A percentile compares a stretch with the other conserved stretches of the same genome.
Conservation (phyloP, 805 yeast species). For the Nakazawaea pomicola region DNA sequence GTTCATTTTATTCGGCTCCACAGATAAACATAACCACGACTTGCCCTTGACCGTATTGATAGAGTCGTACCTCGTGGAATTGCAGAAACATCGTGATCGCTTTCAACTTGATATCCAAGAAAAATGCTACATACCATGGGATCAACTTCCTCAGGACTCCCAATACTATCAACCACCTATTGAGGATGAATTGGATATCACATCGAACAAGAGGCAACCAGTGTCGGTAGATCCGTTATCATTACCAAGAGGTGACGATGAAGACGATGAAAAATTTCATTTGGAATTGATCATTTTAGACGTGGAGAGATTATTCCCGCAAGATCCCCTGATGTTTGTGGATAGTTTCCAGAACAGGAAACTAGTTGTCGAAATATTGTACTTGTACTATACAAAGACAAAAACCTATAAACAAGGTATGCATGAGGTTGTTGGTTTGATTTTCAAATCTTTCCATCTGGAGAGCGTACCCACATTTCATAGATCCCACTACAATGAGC, state of each 20-base stretch:
- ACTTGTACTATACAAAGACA: conserved; percentile 44
- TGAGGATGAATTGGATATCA: conserved; percentile 21
- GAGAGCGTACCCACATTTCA: conserved; percentile 9
- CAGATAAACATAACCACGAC: conserved; percentile 10
- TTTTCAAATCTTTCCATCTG: conserved; percentile 32
- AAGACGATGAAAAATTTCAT: conserved; percentile 32
- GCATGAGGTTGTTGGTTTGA: conserved; percentile 48
- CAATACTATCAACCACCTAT: conserved; percentile 16
- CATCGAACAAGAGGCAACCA: conserved; percentile 2
- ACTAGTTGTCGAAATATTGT: conserved; percentile 37
- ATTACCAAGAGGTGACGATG: conserved; percentile 6
- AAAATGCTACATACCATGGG: conserved; percentile 29
- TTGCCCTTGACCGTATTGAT: neutral
- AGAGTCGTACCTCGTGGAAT: conserved; percentile 11
- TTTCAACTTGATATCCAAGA: conserved; percentile 17
- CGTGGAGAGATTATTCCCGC: conserved; percentile 48
- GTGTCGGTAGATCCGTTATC: conserved; percentile 8
- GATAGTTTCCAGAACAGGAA: conserved; percentile 20
- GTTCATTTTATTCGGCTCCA: conserved; percentile 14
- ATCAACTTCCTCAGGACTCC: conserved; percentile 21
- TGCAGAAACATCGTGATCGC: conserved; percentile 16
- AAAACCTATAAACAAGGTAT: conserved; percentile 47
- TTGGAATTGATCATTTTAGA: conserved; percentile 42
- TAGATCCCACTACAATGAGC: conserved; percentile 13
- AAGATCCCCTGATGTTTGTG: conserved; percentile 26